These are phyloP conservation scores for Cinnamomum micranthum DNA, from an alignment of 164 flowering plant species.

Conservation along the genomic window DNA sequence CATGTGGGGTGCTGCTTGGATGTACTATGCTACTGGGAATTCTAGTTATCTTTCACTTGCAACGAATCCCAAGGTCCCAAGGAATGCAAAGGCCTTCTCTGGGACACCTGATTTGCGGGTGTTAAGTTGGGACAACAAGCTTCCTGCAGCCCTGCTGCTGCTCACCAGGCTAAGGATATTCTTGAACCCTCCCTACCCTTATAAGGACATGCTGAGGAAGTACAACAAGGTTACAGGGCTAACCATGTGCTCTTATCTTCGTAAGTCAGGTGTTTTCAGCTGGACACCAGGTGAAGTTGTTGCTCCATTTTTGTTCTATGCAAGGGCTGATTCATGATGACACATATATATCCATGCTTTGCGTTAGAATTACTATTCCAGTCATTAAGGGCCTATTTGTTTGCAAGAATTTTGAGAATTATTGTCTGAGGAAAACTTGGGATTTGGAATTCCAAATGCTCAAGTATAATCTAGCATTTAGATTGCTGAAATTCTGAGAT, in stretches of 20 bases:
- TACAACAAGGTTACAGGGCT: constrained; percentile 56
- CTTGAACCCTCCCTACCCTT: constrained; percentile 55
- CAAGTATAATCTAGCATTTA: too few species aligned
- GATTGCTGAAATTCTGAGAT: too few species aligned
- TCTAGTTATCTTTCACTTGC: constrained; percentile 44
- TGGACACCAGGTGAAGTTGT: constrained; percentile 48
- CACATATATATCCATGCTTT: too few species aligned
- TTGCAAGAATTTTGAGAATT: too few species aligned
- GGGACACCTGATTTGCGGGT: constrained; percentile 29
- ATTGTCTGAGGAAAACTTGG: too few species aligned
- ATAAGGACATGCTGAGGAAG: constrained; percentile 52
- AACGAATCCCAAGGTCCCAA: constrained; percentile 43
- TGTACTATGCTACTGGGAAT: constrained; percentile 84
- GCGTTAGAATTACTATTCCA: too few species aligned
- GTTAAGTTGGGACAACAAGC: constrained; percentile 62
- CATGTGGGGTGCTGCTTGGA: constrained; percentile 86
- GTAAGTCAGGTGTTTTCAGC: constrained; percentile 44
- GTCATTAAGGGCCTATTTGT: too few species aligned
- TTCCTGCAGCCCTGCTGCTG: constrained; percentile 47
- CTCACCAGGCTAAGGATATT: constrained; percentile 41
- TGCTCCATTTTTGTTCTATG: too few species aligned
- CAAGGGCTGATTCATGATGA: too few species aligned
- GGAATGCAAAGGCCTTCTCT: constrained; percentile 40
- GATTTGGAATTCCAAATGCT: too few species aligned
- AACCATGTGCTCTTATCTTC: constrained; percentile 75